These are phyloP conservation scores for Aulographum hederae DNA, from an alignment of 2,329 filamentous ascomycete species.

Conservation along the genomic window DNA sequence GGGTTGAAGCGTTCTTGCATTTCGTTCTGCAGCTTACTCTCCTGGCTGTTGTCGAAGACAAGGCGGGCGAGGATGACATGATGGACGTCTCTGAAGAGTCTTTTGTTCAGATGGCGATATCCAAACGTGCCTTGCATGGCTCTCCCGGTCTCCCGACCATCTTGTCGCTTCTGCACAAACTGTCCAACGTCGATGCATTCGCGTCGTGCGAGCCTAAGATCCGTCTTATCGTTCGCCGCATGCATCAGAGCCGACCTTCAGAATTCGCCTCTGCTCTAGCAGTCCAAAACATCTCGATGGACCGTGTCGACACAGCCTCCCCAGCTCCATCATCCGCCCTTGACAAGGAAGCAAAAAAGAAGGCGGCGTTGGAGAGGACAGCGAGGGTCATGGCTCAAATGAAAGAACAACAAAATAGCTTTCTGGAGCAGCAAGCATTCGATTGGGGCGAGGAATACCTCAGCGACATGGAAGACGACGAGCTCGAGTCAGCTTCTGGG, in stretches of 20 bases:
- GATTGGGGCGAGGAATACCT: conserved; percentile 82
- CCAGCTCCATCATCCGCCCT: conserved; percentile 23
- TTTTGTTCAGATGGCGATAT: conserved; percentile 56
- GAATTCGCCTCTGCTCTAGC: conserved; percentile 52
- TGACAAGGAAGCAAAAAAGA: conserved; percentile 72
- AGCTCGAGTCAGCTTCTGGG: no score
- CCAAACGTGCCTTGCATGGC: conserved; percentile 33
- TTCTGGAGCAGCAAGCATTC: conserved; percentile 73
- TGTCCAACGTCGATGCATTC: conserved; percentile 51
- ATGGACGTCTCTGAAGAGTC: conserved; percentile 25
- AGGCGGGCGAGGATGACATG: conserved; percentile 35
- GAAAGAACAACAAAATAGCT: conserved; percentile 91
- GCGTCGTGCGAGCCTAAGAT: conserved; percentile 75
- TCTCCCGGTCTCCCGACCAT: conserved; percentile 21
- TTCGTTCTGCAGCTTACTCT: conserved; percentile 77
- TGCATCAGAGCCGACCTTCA: conserved; percentile 65
- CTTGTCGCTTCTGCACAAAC: conserved; percentile 31
- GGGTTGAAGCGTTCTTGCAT: conserved; percentile 81
- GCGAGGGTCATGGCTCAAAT: conserved; percentile 95
- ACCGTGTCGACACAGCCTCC: conserved; percentile 65
- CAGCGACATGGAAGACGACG: conserved; percentile 51
- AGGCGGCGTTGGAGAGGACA: conserved; percentile 74
- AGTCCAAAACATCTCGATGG: conserved; percentile 42
- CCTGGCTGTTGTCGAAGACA: conserved; percentile 72
- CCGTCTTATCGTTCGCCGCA: conserved; percentile 59